Percentiles rank a stretch among this genome's conserved stretches.
These are phyloP conservation scores for Nicotiana paniculata DNA, from an alignment of 257 asterid species.

Conservation along the genomic window DNA sequence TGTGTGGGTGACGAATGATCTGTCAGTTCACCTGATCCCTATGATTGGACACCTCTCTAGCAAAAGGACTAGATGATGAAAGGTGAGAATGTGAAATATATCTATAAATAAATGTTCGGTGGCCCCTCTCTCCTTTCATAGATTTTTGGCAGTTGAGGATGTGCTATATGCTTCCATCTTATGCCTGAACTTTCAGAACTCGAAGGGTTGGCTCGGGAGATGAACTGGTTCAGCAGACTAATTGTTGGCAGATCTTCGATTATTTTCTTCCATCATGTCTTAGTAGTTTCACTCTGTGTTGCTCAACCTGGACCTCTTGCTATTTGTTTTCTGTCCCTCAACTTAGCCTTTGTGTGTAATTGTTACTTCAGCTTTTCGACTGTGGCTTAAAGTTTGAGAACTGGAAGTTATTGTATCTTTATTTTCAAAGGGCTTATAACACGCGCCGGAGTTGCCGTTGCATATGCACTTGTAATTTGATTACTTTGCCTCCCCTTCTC, in stretches of 20 bases:
- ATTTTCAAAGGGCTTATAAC: not conserved
- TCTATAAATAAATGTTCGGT: too few species aligned
- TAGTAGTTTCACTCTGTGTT: not conserved
- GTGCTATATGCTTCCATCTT: not conserved
- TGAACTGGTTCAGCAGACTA: not conserved
- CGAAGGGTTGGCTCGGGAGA: not conserved
- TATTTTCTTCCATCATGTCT: not conserved
- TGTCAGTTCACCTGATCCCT: not conserved
- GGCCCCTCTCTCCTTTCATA: not conserved
- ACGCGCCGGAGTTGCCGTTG: not conserved
- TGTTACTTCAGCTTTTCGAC: not conserved
- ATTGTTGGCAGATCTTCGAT: not conserved
- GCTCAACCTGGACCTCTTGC: not conserved
- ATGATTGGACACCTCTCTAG: not conserved
- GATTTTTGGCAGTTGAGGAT: not conserved
- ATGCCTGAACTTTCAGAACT: not conserved
- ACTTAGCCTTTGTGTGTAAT: not conserved
- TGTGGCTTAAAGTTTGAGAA: not conserved
- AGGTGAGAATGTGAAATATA: not conserved
- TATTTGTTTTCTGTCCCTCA: not conserved
- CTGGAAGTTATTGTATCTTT: not conserved
- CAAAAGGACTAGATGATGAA: not conserved
- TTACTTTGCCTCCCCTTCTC: not conserved
- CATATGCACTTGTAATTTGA: not conserved
- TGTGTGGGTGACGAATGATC: not conserved